Conservation (phyloP, 441 rosid species). For the Erodium moschatum region DNA sequence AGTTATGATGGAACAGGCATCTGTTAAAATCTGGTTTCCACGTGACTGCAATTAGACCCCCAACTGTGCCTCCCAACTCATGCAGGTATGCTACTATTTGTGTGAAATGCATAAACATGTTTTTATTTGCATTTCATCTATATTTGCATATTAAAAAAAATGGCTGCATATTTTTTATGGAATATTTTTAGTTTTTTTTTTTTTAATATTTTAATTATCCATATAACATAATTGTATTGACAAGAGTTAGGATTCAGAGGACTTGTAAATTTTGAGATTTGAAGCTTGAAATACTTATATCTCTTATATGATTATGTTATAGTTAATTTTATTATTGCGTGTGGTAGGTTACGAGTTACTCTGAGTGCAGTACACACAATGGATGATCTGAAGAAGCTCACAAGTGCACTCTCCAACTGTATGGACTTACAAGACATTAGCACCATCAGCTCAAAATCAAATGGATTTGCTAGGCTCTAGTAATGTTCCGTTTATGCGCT, state of each 20-base stretch:
- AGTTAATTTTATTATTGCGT: not conserved
- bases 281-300: no score
- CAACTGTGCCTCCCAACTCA: constrained; percentile 90
- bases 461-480: constrained; percentile 13
- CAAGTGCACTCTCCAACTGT: constrained; percentile 44
- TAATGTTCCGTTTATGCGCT: not conserved
- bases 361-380: constrained; percentile 57
- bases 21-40: constrained; percentile 76
- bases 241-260: no score
- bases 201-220: not conserved
- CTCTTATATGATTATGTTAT: no score
- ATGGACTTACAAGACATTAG: constrained; percentile 37
- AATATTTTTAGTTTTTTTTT: not conserved
- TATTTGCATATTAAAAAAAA: not conserved
- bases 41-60: constrained; percentile 84
- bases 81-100: constrained; percentile 53
- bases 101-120: not conserved
- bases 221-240: not conserved
- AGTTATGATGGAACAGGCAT: constrained; percentile 36
- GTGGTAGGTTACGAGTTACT: constrained; percentile 56
- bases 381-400: constrained; percentile 69
- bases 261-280: no score
- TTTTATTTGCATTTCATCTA: not conserved
- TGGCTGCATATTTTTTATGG: not conserved
- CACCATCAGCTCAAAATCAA: constrained; percentile 22